Conservation (phyloP, 1,284 basidiomycete species). For the Cystobasidium sp. region DNA sequence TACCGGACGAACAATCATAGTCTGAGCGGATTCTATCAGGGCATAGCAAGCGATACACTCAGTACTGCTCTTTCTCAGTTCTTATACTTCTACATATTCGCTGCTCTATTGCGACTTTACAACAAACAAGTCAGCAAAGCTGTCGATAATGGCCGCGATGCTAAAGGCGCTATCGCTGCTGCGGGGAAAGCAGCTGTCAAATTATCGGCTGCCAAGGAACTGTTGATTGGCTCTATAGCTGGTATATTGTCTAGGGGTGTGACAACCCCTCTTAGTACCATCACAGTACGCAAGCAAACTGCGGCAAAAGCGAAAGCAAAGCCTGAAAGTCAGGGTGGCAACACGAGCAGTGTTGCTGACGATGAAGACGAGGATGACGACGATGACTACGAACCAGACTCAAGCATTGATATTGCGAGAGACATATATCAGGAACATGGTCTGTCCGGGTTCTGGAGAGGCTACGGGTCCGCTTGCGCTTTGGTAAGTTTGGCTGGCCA, state of each 20-base stretch:
- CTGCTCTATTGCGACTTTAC: conserved; percentile 52
- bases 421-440: conserved; percentile 58
- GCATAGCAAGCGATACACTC: conserved; percentile 58
- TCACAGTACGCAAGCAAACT: conserved; percentile 60
- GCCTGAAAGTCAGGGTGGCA: conserved; percentile 19
- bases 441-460: conserved; percentile 57
- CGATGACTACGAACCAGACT: conserved; percentile 53
- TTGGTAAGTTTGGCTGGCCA: conserved; percentile 47
- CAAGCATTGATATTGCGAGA: conserved; percentile 51
- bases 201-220: conserved; percentile 57
- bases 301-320: conserved; percentile 45
- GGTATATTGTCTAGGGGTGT: conserved; percentile 59
- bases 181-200: conserved; percentile 43
- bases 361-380: conserved; percentile 43
- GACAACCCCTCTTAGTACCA: conserved; percentile 60
- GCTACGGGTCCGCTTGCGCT: conserved; percentile 56
- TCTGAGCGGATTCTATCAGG: conserved; percentile 54
- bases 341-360: neutral
- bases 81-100: conserved; percentile 57
- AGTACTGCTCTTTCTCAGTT: conserved; percentile 59
- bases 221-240: conserved; percentile 59
- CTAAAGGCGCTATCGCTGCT: conserved; percentile 23
- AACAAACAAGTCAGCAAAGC: conserved; percentile 28
- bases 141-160: conserved; percentile 10
- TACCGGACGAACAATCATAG: conserved; percentile 47